Base-by-base conservation (phyloP, 1,284 basidiomycete genomes). In the Ustilago hordei region DNA sequence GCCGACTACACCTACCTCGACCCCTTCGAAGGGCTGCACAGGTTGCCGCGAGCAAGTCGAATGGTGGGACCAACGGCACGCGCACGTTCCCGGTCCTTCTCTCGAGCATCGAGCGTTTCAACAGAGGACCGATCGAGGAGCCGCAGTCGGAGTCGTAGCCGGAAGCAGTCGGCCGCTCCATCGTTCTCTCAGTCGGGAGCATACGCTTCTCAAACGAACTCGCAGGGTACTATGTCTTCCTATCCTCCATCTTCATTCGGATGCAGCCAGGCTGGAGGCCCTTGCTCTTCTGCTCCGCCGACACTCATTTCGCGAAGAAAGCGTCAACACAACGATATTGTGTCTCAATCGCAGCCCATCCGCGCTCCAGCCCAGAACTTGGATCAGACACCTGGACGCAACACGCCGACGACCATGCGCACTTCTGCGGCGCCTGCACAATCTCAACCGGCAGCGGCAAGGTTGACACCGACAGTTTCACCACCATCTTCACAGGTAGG, bases 41-140 rank as follows among this genome's bases (percentile, higher is more conserved):
- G 69, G 54, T 60, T 77, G 41, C 75, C 75, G 17, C 59, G 63
- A n/a, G 75, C 63, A 8, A 77, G 75, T 59, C 66, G 75, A 13
- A 12, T 69, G 52, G 3, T 52, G 9, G 69, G 69, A 13, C 60
- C 75, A 0, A 69, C 69, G 3, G 69, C 66, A 11, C 66, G 75
- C 13, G 69, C 66, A 23, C 69, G 69, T 19, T 73, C 69, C 11
- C 66, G 69, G 9, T 77, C 75, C n/a, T 73, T 73, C 50, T 73
- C 75, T 9, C 69, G 65, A 8, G 69, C 69, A 12, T 73, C 74
- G 7, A 72, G 69, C 35, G 69, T 50, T 1, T 72, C 69, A 0
- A 68, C 62, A 4, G 63, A 69, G 15, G 62, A 68, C 19, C 66
- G 64, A 23, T 69, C 66, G 3, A 36, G 72, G 34, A 66, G 71